Evolutionary conservation across 441 rosid species (phyloP), one percentile per base, ranked within the genome.

Genomic region (Isatis lusitanica): DNA sequence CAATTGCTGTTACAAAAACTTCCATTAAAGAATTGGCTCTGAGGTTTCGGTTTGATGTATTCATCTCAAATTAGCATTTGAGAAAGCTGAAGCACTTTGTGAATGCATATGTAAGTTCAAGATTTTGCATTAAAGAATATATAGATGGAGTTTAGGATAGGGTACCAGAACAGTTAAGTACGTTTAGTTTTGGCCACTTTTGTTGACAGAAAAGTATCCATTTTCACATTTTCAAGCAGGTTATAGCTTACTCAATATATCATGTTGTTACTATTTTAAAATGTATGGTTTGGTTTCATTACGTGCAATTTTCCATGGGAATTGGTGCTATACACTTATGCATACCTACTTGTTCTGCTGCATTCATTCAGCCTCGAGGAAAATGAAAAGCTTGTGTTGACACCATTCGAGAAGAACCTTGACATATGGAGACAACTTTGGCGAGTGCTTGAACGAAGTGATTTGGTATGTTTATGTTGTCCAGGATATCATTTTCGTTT

Each of bases 381-480:
- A 80, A 93, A 93, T 82, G 97, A 93, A 75, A 93, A 83, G 48
- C 94, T 93, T 83, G 92, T 91, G 43, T 87, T 93, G 67, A 93
- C 97, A 31, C 97, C 98, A 66, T 93, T 93, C 63, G 98, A 93
- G 87, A 93, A 93, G 83, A 93, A 93, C 74, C 88, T 93, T 48
- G 98, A 93, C 78, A 91, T 93, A 36, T 91, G 98, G 98, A 88
- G 98, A 79, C 98, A 91, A 62, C 96, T 94, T 71, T 93, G 98
- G 97, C 92, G 96, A 47, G 98, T 93, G 74, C 87, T 91, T 80
- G 98, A 93, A 63, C 92, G 97, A 53, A 90, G 95, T 88, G 96
- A 92, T 82, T 76, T 94, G 93, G 98, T 93, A 83, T 78, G 78
- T 28, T 21, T 52, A 16, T 17, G 68, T 65, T 50, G 48, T 65